Evolutionary conservation across 441 rosid genomes (phyloP), one percentile per base, ranked within the genome.

Genomic region (Pelargonium citronellum): DNA sequence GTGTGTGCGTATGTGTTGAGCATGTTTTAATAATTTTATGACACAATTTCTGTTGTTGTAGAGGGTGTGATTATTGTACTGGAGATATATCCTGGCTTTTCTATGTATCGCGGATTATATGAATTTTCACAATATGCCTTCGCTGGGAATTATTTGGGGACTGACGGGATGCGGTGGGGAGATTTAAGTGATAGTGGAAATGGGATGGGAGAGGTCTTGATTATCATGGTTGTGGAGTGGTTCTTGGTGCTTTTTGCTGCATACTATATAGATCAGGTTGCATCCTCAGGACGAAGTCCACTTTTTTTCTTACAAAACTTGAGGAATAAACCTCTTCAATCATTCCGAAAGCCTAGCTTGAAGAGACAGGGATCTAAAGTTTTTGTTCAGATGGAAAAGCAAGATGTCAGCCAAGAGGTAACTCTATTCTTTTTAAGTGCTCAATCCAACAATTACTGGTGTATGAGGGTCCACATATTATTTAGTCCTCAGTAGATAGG

Each of bases 51-150:
- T 79, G 20, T 75, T 68, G 16, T 65, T 82, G 67, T 77, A 95
- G 99, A 89, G 72, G 84, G 77, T 43, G 88, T 96, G 97, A 80
- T 89, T 66, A 74, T 83, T 49, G 79, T 79, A 58, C 70, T 95
- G 90, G 97, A 95, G 88, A 70, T 95, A 74, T 92, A 84, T 78
- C 99, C 98, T 66, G 98, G 98, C 34, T 95, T 95, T 70, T 68
- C 98, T 68, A 64, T 92, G 57, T 90, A 86, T 75, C 98, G 96
- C 16, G 99, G 99, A 15, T 70, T 95, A 68, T 95, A 95, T 22
- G 98, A 95, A 83, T 83, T 95, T 55, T 84, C 88, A n/a, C 84
- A 87, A 64, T 86, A 88, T 77, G 66, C 98, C 12, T 83, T 87
- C 62, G 30, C 19, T 0, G 98, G 88, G 55, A 76, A 80, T 73